Evolutionary conservation across 2,329 filamentous ascomycete species (phyloP), one percentile per base, ranked within the genome.

Genomic region (Phialophora verrucosa): DNA sequence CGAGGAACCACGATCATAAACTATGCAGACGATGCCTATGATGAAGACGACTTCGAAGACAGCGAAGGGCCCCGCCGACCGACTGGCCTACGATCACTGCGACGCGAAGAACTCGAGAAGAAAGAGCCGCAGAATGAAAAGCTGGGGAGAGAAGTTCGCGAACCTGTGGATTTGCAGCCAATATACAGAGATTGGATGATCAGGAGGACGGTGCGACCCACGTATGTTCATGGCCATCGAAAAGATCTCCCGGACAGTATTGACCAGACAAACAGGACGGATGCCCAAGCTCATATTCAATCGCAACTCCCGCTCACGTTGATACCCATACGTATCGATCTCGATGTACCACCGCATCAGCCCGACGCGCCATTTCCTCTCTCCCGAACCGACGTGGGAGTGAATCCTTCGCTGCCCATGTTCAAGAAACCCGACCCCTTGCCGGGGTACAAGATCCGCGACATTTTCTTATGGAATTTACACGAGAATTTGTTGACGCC

Each of bases 111-210:
- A 71, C 84, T 84, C 65, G 83, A 87, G 66, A 84, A 86, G 72
- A 85, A 87, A 74, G 83, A 84, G 64, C 88, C 91, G 58, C 82
- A 89, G 62, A 82, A 86, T 56, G 91, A 93, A 71, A 92, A 91
- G 78, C 83, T 94, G 68, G 92, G 92, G 70, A 96, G 95, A 80
- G 93, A 97, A 75, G 87, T 92, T 31, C 82, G 82, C 70, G 83
- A 84, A 72, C 94, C 94, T 0, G 90, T 97, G 17, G 87, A 94
- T 25, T 84, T 96, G 20, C 93, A 97, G 78, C 91, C 92, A 66
- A 91, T 97, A 74, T 97, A 92, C 88, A 87, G 94, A 75, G 93
- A 97, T 73, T 98, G 94, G 93, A 96, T 97, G 87, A 88, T 91
- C 67, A 93, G 94, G 79, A 82, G 86, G 70, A 76, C 78, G 74